phyloP scores from a whole-genome alignment of 805 yeast species.

The Nakazawaea peltata region DNA sequence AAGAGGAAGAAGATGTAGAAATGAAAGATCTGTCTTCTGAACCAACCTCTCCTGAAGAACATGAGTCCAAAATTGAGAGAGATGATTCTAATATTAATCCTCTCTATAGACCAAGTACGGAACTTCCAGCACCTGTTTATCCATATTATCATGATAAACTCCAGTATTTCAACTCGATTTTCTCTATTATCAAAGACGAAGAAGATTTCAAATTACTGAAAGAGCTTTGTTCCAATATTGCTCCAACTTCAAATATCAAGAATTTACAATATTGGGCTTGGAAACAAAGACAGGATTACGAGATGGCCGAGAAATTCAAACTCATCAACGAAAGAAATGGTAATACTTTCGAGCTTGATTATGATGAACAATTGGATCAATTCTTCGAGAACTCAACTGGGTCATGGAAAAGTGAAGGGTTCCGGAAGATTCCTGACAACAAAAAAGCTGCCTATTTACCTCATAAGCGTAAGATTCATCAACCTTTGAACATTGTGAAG shows the following conservation, averaged over 20 bases:
- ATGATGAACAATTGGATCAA: constrained; percentile 19
- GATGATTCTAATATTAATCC: constrained; percentile 24
- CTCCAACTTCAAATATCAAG: constrained; percentile 15
- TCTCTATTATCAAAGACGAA: constrained; percentile 53
- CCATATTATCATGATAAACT: constrained; percentile 21
- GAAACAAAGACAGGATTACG: constrained; percentile 35
- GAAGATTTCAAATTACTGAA: constrained; percentile 61
- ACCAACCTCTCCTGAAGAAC: constrained; percentile 22
- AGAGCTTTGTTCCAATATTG: constrained; percentile 27
- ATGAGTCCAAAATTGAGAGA: constrained; percentile 17
- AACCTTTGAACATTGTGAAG: constrained; percentile 70
- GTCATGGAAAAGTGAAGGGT: constrained; percentile 67
- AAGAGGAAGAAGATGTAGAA: constrained; percentile 1
- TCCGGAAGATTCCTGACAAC: constrained; percentile 61
- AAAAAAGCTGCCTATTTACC: constrained; percentile 73
- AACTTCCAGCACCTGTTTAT: constrained; percentile 47
- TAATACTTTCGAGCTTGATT: constrained; percentile 19
- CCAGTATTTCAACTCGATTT: constrained; percentile 36
- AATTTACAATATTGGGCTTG: constrained; percentile 60
- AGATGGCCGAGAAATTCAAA: constrained; percentile 7
- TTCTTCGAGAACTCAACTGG: constrained; percentile 39
- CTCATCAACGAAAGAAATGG: constrained; percentile 13
- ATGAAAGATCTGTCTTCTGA: constrained; percentile 10
- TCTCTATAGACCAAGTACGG: constrained; percentile 44
- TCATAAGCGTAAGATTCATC: constrained; percentile 62